Evolutionary conservation across 1,284 basidiomycete species (phyloP).

Genomic region (Rhodotorula sp.): DNA sequence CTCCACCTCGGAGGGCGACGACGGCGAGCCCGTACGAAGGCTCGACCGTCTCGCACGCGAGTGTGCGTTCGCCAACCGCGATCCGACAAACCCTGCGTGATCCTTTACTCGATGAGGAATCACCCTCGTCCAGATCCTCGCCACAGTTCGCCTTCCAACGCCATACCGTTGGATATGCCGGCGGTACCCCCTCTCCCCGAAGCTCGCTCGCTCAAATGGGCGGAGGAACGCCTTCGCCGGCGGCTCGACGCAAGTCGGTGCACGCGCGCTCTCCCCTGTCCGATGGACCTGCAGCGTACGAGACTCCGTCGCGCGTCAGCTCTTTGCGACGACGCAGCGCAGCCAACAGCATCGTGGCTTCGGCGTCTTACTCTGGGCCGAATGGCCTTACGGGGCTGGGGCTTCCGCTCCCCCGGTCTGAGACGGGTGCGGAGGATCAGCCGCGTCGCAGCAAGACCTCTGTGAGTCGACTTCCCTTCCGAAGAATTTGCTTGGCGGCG

Average conservation of each 20-base stretch:
- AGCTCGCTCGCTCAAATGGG: not conserved
- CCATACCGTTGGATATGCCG: slow-evolving; percentile 12
- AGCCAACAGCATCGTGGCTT: not conserved
- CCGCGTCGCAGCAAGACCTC: slow-evolving; percentile 3
- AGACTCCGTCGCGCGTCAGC: slow-evolving; percentile 5
- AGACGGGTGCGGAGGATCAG: not conserved
- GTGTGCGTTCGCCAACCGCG: slow-evolving; percentile 9
- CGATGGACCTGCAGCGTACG: not conserved
- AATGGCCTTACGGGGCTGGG: slow-evolving; percentile 5
- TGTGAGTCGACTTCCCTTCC: not conserved
- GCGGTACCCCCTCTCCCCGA: not conserved
- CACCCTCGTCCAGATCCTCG: not conserved
- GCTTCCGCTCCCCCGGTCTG: slow-evolving; percentile 1
- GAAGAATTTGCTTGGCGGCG: rapidly evolving
- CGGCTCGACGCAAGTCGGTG: not conserved
- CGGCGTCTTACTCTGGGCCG: not conserved
- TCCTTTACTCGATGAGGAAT: slow-evolving; percentile 13
- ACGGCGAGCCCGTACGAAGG: slow-evolving; percentile 14
- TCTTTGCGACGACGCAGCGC: not conserved
- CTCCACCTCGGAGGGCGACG: slow-evolving; percentile 23
- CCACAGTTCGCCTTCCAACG: not conserved
- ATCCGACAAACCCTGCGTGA: slow-evolving; percentile 21
- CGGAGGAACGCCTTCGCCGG: slow-evolving; percentile 6
- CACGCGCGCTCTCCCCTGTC: slow-evolving; percentile 1
- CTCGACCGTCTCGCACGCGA: slow-evolving; percentile 25